Percentiles rank a stretch among this genome's conserved stretches.
These are phyloP conservation scores for Leccinum holopus DNA, from an alignment of 1,284 basidiomycete species.

Conservation along the genomic window DNA sequence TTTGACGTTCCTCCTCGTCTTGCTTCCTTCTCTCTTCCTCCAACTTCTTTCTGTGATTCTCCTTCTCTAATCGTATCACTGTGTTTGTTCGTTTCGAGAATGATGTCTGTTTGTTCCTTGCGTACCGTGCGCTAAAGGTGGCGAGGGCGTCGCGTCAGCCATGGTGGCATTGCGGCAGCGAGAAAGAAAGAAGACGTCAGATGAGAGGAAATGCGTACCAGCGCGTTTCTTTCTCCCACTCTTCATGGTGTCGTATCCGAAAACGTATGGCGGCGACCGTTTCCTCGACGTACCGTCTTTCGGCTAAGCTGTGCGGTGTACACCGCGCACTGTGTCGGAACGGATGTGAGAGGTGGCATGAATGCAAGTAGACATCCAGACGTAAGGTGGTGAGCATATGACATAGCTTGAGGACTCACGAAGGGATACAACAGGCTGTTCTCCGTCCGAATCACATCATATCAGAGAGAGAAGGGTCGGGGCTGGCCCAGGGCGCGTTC, in stretches of 20 bases:
- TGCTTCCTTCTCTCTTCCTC: slow-evolving; percentile 50
- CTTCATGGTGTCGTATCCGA: slow-evolving; percentile 65
- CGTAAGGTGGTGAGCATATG: not conserved
- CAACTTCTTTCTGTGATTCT: slow-evolving; percentile 49
- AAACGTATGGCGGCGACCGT: slow-evolving; percentile 68
- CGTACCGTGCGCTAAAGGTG: slow-evolving; percentile 55
- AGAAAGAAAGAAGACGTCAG: not conserved
- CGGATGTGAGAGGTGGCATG: not conserved
- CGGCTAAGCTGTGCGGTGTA: slow-evolving; percentile 37
- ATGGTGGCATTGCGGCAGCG: not conserved
- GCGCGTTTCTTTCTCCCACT: slow-evolving; percentile 76
- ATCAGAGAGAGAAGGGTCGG: slow-evolving; percentile 28
- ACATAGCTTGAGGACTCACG: slow-evolving; percentile 31
- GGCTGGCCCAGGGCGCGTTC: slow-evolving; percentile 22
- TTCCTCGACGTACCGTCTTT: slow-evolving; percentile 59
- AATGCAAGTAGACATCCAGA: not conserved
- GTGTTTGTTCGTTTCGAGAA: slow-evolving; percentile 39
- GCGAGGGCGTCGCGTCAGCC: not conserved
- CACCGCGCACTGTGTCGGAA: slow-evolving; percentile 18
- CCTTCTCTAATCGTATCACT: slow-evolving; percentile 51
- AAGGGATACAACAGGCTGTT: slow-evolving; percentile 31
- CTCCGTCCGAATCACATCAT: slow-evolving; percentile 46
- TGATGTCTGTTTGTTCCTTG: slow-evolving; percentile 46
- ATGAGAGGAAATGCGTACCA: slow-evolving; percentile 46
- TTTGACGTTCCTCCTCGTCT: slow-evolving; percentile 49